Base-by-base conservation (phyloP, 139 green algal species). In the Choricystis sp. region DNA sequence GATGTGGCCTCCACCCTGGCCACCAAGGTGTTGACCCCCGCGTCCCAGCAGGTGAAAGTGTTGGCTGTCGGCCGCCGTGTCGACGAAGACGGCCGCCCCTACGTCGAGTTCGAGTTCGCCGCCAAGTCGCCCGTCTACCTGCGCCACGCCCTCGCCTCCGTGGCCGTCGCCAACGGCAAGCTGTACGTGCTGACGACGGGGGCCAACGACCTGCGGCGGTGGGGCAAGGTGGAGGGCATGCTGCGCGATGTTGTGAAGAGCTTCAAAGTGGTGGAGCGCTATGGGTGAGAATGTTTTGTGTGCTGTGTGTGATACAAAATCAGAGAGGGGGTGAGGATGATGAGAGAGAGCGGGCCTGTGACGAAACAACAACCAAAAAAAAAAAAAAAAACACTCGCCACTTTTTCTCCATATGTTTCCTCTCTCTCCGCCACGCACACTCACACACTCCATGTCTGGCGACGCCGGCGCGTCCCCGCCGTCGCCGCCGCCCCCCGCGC, bases 121-220 rank as follows among this genome's bases (percentile, higher is more conserved):
- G 79, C 85, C 19, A 79, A 89, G 63, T 60, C 67, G 5, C 52
- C 61, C 9, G 80, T 60, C 67, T 94, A 88, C 79, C 89, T 74
- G 26, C 74, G 89, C 4, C 88, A 96, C 73, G 85, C 83, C 14
- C 58, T 92, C 26, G 83, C 83, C 0, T 78, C 82, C 0, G 86
- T 90, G 19, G 79, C 80, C 31, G 76, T 83, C 2, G 80, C 66
- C 61, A 85, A 89, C 49, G 84, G 88, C 62, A 97, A 89, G 49
- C 94, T 98, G 63, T 98, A 96, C 81, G 95, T 83, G 14, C 65
- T 97, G 56, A 84, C 83, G 14, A 95, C 86, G 1, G 91, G 91
- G 3, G 66, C 85, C 31, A 96, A 92, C 64, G 89, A 96, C 77
- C 40, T 52, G 40, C 76, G 72, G 65, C 73, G 91, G 30, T 98